phyloP scores from a whole-genome alignment of 257 asterid species.

The Ocimum tenuiflorum region DNA sequence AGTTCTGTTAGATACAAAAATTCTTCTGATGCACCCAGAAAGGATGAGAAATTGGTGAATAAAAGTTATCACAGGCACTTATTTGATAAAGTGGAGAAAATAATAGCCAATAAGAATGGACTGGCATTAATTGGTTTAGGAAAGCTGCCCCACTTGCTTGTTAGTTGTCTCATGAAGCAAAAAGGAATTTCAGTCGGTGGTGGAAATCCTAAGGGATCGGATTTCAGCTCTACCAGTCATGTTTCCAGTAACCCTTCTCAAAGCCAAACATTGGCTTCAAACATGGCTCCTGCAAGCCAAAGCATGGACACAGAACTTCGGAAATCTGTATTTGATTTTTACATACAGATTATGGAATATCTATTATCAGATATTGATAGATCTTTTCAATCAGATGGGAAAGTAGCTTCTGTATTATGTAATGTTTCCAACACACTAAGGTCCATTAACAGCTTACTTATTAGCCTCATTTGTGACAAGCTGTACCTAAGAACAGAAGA shows the following conservation, averaged over 20 bases:
- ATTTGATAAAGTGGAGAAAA: conserved; percentile 71
- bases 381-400: conserved; percentile 34
- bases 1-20: conserved; percentile 44
- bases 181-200: conserved; percentile 37
- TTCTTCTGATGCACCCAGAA: conserved; percentile 34
- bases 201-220: conserved; percentile 27
- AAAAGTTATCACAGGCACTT: conserved; percentile 87
- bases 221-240: conserved; percentile 14
- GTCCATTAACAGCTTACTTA: conserved; percentile 58
- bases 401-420: conserved; percentile 23
- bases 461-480: conserved; percentile 42
- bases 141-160: conserved; percentile 65
- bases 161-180: conserved; percentile 43
- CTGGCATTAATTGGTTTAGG: conserved; percentile 61
- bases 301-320: conserved; percentile 50
- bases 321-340: conserved; percentile 53
- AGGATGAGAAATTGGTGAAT: conserved; percentile 42
- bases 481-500: conserved; percentile 65
- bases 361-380: conserved; percentile 42
- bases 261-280: conserved; percentile 17
- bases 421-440: conserved; percentile 42
- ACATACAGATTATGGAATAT: conserved; percentile 64
- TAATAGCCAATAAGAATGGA: conserved; percentile 43
- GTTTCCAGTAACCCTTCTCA: conserved; percentile 14
- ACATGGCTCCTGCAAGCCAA: conserved; percentile 24